phyloP scores from a whole-genome alignment of 345 rosid species.

The Eucalyptus leucophloia region DNA sequence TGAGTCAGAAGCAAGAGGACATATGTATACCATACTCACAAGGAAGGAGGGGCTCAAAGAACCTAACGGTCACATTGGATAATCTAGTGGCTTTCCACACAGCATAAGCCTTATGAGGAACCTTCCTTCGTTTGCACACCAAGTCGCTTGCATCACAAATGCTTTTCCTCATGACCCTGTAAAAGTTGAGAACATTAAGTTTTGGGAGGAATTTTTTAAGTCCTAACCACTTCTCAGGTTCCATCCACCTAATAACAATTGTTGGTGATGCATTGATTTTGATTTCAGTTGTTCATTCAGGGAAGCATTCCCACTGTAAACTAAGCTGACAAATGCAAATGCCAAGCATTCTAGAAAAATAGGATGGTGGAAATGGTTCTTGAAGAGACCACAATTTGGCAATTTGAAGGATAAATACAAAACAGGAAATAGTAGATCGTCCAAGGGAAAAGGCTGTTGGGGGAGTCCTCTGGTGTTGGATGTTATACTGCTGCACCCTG shows the following conservation, averaged over 20 bases:
- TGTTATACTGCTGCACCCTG: not conserved
- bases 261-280: not conserved
- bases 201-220: not conserved
- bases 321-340: not conserved
- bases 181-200: not conserved
- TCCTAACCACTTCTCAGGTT: not conserved
- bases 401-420: not conserved
- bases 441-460: not conserved
- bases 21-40: slow-evolving; percentile 22
- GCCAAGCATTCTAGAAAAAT: not conserved
- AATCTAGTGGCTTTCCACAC: slow-evolving; percentile 27
- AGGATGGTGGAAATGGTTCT: not conserved
- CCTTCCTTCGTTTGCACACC: slow-evolving; percentile 42
- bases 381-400: not conserved
- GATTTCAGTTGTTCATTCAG: not conserved
- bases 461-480: not conserved
- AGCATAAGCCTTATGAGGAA: slow-evolving; percentile 15
- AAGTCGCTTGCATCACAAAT: slow-evolving; percentile 49
- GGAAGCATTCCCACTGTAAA: not conserved
- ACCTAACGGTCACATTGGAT: slow-evolving; percentile 16
- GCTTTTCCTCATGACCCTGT: slow-evolving; percentile 42
- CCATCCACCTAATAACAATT: not conserved
- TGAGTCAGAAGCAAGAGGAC: not conserved
- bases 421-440: not conserved
- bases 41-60: slow-evolving; percentile 44